phyloP scores from a whole-genome alignment of 208 protist genomes.

The Porcisia hertigi region DNA sequence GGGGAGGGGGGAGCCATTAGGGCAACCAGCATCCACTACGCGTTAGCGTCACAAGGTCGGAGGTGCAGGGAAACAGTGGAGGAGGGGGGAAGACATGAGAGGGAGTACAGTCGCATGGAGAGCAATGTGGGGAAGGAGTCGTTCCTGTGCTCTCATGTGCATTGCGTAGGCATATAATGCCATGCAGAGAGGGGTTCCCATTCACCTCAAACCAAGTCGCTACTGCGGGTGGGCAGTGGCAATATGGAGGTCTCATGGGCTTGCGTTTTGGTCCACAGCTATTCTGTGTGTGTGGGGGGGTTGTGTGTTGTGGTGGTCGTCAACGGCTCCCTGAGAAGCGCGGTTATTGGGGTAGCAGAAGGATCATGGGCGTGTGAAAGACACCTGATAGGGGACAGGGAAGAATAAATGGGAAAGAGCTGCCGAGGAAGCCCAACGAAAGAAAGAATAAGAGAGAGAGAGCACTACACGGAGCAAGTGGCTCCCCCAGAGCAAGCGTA shows the following conservation, averaged over 20 bases:
- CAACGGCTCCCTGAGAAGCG: background rate
- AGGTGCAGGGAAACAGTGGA: background rate
- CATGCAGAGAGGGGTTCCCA: background rate
- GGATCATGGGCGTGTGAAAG: background rate
- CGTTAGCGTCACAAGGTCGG: background rate
- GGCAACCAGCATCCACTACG: background rate
- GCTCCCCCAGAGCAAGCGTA: background rate
- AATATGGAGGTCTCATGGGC: background rate
- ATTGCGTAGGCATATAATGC: background rate
- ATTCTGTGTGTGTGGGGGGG: background rate
- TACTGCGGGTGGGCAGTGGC: background rate
- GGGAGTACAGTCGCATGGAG: background rate
- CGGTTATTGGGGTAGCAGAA: background rate
- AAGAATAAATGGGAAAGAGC: background rate
- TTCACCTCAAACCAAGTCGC: background rate
- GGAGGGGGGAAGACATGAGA: background rate
- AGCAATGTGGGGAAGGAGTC: background rate
- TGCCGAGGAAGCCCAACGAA: background rate
- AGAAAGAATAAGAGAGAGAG: slow-evolving; percentile 9
- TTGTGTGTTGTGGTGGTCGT: background rate
- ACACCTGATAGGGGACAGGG: background rate
- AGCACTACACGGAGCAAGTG: background rate
- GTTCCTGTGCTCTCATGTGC: background rate
- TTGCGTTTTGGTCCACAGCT: background rate
- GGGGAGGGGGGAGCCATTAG: too few species aligned